phyloP scores from a whole-genome alignment of 306 rosid genomes.

The Cicer chorassanicum region DNA sequence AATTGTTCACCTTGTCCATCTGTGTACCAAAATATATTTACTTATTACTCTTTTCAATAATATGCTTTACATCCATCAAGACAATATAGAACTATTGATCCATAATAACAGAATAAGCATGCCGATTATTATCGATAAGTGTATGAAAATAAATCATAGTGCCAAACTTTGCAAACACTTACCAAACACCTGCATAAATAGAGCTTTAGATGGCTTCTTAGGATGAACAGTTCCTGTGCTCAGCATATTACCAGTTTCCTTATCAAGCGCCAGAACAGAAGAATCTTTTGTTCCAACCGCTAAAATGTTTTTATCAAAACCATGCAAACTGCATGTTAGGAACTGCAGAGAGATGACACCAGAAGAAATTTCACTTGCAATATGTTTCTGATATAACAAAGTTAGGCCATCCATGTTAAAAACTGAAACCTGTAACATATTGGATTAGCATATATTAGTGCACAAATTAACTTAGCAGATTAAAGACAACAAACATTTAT shows the following conservation, averaged over 20 bases:
- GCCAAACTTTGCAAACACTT: constrained; percentile 48
- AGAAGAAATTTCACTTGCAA: constrained; percentile 76
- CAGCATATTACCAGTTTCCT: constrained; percentile 68
- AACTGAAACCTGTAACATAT: constrained; percentile 71
- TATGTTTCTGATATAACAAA: constrained; percentile 69
- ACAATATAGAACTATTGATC: constrained; percentile 29
- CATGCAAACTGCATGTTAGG: constrained; percentile 69
- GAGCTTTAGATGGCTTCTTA: constrained; percentile 87
- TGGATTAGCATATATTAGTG: constrained; percentile 32
- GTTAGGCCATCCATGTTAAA: constrained; percentile 70
- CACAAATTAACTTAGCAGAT: constrained; percentile 10
- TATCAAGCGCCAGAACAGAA: constrained; percentile 76
- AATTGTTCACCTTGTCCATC: constrained; percentile 59
- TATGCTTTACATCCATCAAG: constrained; percentile 42
- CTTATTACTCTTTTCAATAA: constrained; percentile 14
- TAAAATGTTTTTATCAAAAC: constrained; percentile 78
- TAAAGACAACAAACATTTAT: constrained; percentile 36
- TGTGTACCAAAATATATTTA: constrained; percentile 37
- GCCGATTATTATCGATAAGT: not conserved
- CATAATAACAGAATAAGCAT: constrained; percentile 11
- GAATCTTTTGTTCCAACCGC: constrained; percentile 80
- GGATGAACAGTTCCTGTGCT: constrained; percentile 70
- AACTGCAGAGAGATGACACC: constrained; percentile 81
- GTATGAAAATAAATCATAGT: not conserved
- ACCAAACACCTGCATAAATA: constrained; percentile 85